Evolutionary conservation across 306 rosid species (phyloP), one percentile per base, ranked within the genome.

Genomic region (Canavalia gladiata): DNA sequence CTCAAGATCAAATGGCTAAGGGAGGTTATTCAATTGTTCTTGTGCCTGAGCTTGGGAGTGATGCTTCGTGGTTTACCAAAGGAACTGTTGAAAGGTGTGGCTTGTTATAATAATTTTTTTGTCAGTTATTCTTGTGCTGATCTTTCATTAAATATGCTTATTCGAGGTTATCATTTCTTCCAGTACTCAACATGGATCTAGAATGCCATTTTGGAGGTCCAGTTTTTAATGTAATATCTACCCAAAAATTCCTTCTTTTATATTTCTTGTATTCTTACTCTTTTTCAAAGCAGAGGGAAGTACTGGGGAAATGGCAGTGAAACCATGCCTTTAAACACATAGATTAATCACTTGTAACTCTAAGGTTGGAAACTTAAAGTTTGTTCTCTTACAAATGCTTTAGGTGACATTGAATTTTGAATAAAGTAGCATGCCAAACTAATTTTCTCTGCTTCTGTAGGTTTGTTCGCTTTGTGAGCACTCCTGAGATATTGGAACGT

Each of bases 381-480:
- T 67, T 68, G 31, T 34, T 41, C 45, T 8, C 25, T 51, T 82
- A 76, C 68, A 37, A 77, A 25, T 52, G 11, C 59, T 80, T 77
- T 10, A 47, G 59, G 35, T 2, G 52, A 29, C 50, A 73, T 49
- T 8, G 2, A 68, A 30, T 86, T 70, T 63, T 52, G 8, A 34
- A 25, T 31, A 31, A 43, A 59, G 46, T 45, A 47, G 59, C 76
- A 46, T 49, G 57, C 66, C 52, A n/a, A 73, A 72, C 63, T 87
- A 57, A 68, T 63, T 63, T 52, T 63, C 62, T 55, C 8, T 35
- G 33, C 81, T 74, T 82, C 69, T 88, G 56, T 84, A 93, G 99
- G 86, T 95, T 95, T 88, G 97, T 95, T 47, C 97, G 99, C 81
- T 95, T 95, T 80, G 97, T 95, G 85, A 91, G 94, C 85, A 91